Evolutionary conservation across 2,329 filamentous ascomycete species (phyloP).

Genomic region (Cytospora chrysosperma): DNA sequence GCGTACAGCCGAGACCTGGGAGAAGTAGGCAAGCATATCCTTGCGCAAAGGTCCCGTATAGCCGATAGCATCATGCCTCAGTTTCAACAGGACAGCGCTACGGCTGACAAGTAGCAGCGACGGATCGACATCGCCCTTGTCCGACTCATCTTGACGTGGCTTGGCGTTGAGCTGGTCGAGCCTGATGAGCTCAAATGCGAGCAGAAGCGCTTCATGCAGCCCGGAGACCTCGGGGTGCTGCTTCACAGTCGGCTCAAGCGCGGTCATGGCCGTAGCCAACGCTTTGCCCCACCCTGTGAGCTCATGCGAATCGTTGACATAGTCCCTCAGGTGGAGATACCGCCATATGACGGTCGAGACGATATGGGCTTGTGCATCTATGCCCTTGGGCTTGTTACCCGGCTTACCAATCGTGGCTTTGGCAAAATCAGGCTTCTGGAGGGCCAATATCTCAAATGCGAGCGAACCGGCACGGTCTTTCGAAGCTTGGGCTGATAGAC

Average conservation of each 20-base stretch:
- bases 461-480: slow-evolving; percentile 46
- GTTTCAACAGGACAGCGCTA: slow-evolving; percentile 76
- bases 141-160: slow-evolving; percentile 54
- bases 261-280: slow-evolving; percentile 66
- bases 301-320: slow-evolving; percentile 74
- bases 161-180: slow-evolving; percentile 75
- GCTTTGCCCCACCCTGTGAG: slow-evolving; percentile 84
- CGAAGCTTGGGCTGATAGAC: slow-evolving; percentile 4
- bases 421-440: slow-evolving; percentile 69
- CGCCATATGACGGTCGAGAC: slow-evolving; percentile 77
- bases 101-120: slow-evolving; percentile 82
- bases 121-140: slow-evolving; percentile 69
- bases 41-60: slow-evolving; percentile 94
- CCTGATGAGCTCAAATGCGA: slow-evolving; percentile 82
- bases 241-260: slow-evolving; percentile 55
- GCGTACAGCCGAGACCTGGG: slow-evolving; percentile 76
- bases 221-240: slow-evolving; percentile 44
- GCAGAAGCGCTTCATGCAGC: slow-evolving; percentile 74
- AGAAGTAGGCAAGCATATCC: slow-evolving; percentile 82
- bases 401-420: slow-evolving; percentile 61
- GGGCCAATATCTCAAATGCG: slow-evolving; percentile 62
- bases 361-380: slow-evolving; percentile 65
- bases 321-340: slow-evolving; percentile 85
- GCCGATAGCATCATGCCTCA: slow-evolving; percentile 80
- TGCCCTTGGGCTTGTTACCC: slow-evolving; percentile 54